Base-by-base conservation (phyloP, 768 basidiomycete genomes). In the Pleurotus tuber-regium region DNA sequence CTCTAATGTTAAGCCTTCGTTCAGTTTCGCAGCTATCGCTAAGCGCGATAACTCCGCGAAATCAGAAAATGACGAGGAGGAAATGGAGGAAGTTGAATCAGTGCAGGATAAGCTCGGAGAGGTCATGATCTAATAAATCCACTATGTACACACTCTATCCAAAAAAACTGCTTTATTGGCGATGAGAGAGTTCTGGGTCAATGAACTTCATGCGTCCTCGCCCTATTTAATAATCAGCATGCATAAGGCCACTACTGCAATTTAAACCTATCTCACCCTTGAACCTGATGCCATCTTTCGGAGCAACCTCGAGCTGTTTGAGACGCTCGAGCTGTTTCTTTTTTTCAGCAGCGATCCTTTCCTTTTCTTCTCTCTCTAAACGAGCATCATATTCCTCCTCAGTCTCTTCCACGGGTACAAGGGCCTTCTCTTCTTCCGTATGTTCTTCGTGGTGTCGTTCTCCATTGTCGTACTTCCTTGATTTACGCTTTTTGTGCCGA, bases 21-120 rank as follows among this genome's bases (percentile, higher is more conserved):
- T 93, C 57, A 92, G 90, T 62, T 95, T 95, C 59, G 91, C 92
- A 0, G 87, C 88, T 3, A 1, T 76, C 79, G 12, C 77, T 72
- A 62, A 78, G 74, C 59, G 75, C 74, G 21, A 60, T 58, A 7
- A 59, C 54, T 16, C 57, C 14, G 28, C 29, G 26, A 31, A 35
- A 41, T 7, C 54, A 41, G 57, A 55, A 16, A 46, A 56, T 33
- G 49, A 59, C 31, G 58, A 41, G 2, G 59, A 63, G 11, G 63
- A 60, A 11, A 55, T 51, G 30, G 58, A 59, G 16, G 29, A 48
- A 18, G 46, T 48, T 11, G 10, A 31, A 21, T 48, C 46, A 18
- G 46, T 48, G 4, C 30, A 48, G 5, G 66, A 71, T 35, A 65
- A 70, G 52, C 51, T 71, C 36, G 69, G 64, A 19, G 72, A 74